Percentiles rank a stretch among this genome's conserved stretches.
Evolutionary conservation across 352 stramenopile species (phyloP).

Genomic region (Phytopythium aichiense): DNA sequence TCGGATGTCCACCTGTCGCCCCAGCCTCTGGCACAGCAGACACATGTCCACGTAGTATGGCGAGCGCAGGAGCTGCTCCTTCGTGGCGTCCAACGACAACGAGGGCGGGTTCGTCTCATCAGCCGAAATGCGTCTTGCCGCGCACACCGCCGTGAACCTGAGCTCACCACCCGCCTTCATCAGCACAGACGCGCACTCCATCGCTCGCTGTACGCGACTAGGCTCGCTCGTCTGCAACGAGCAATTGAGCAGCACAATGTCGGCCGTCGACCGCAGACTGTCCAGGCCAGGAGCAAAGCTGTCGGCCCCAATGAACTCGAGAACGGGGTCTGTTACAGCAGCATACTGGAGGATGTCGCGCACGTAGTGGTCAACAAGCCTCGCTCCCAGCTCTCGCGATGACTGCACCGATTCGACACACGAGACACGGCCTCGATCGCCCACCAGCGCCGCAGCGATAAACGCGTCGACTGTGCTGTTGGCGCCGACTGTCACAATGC

Average conservation of each 20-base stretch:
- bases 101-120: not conserved
- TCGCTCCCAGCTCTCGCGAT: slow-evolving; percentile 14
- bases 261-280: slow-evolving; percentile 9
- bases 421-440: slow-evolving; percentile 27
- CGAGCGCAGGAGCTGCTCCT: slow-evolving; percentile 14
- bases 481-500: slow-evolving; percentile 35
- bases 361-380: slow-evolving; percentile 15
- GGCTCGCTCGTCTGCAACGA: slow-evolving; percentile 32
- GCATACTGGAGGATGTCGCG: slow-evolving; percentile 22
- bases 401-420: slow-evolving; percentile 34
- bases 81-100: slow-evolving; percentile 4
- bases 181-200: slow-evolving; percentile 28
- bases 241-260: slow-evolving; percentile 48
- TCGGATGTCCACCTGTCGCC: slow-evolving; percentile 16
- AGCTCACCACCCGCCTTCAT: slow-evolving; percentile 50
- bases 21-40: slow-evolving; percentile 29
- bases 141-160: slow-evolving; percentile 24
- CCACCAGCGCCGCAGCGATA: slow-evolving; percentile 32
- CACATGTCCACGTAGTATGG: slow-evolving; percentile 47
- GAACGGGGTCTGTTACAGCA: slow-evolving; percentile 13
- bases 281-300: slow-evolving; percentile 10
- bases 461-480: slow-evolving; percentile 47
- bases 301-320: slow-evolving; percentile 26
- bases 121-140: slow-evolving; percentile 21
- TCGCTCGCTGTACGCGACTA: slow-evolving; percentile 20